A percentile compares a stretch with the other conserved stretches of the same genome.
phyloP scores from a whole-genome alignment of 176 grass and related monocot species.

The Ampelocalamus luodianensis region DNA sequence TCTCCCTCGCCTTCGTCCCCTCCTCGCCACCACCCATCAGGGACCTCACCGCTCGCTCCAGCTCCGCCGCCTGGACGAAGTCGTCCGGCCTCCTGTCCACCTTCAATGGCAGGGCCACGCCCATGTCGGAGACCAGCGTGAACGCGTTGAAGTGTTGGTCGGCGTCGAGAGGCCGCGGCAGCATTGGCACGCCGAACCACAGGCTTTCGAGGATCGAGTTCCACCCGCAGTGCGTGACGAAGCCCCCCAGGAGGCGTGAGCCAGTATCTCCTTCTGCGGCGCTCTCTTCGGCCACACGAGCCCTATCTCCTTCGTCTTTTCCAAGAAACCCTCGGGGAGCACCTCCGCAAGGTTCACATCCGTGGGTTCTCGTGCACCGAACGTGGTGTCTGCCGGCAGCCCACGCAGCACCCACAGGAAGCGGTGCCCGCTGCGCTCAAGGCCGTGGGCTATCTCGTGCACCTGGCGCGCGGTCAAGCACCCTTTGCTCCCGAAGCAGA shows the following conservation, averaged over 20 bases:
- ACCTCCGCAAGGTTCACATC: constrained; percentile 11
- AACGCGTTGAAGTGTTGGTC: constrained; percentile 67
- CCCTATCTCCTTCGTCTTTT: constrained; percentile 36
- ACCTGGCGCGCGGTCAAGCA: constrained; percentile 20
- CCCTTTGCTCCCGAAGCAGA: constrained; percentile 57
- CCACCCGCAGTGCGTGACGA: constrained; percentile 70
- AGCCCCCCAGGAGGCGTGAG: constrained; percentile 41
- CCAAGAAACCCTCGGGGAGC: constrained; percentile 50
- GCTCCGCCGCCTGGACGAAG: constrained; percentile 47
- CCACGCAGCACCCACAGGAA: constrained; percentile 59
- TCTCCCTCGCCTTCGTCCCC: constrained; percentile 44
- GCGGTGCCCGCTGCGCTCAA: constrained; percentile 47
- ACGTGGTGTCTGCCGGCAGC: not conserved
- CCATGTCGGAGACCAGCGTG: constrained; percentile 30
- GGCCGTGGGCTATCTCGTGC: constrained; percentile 43
- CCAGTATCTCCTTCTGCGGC: constrained; percentile 62
- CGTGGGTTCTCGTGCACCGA: not conserved
- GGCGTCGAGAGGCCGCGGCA: constrained; percentile 42
- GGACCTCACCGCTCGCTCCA: constrained; percentile 43
- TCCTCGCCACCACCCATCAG: constrained; percentile 48
- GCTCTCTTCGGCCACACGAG: constrained; percentile 47
- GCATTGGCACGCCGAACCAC: constrained; percentile 59
- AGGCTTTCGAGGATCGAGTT: constrained; percentile 61
- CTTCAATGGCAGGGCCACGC: constrained; percentile 32
- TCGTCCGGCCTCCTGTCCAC: constrained; percentile 34